A percentile compares a stretch with the other conserved stretches of the same genome.
Evolutionary conservation across 1,284 basidiomycete species (phyloP).

Genomic region (Stereum hirsutum): DNA sequence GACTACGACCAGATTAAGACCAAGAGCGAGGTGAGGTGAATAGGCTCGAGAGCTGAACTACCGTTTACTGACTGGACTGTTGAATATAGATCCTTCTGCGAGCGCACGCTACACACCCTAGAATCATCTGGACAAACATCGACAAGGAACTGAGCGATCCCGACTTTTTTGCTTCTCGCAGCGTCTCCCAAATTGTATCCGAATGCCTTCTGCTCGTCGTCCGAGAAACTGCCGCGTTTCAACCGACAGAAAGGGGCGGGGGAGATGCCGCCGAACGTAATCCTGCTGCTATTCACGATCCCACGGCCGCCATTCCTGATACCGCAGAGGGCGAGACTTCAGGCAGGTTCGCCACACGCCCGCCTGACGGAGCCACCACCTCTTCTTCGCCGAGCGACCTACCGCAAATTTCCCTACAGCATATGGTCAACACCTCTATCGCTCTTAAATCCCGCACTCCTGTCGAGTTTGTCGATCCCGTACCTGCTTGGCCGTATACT

Average conservation of each 20-base stretch:
- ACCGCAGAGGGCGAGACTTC: too few relatives aligned
- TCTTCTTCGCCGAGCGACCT: too few relatives aligned
- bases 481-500: constrained; percentile 36
- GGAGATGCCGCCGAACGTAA: too few relatives aligned
- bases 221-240: too few relatives aligned
- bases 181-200: constrained; percentile 57
- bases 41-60: neutral
- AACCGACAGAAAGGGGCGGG: too few relatives aligned
- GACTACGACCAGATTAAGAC: constrained; percentile 64
- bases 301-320: too few relatives aligned
- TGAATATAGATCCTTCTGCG: constrained; percentile 52
- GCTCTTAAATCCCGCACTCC: constrained; percentile 60
- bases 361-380: too few relatives aligned
- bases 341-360: too few relatives aligned
- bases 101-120: constrained; percentile 67
- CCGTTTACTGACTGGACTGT: constrained; percentile 8
- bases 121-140: constrained; percentile 59
- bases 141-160: constrained; percentile 52
- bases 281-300: too few relatives aligned
- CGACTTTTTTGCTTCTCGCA: constrained; percentile 61
- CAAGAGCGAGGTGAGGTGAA: constrained; percentile 46
- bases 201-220: constrained; percentile 67
- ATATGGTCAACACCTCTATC: constrained; percentile 62
- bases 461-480: constrained; percentile 42
- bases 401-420: constrained; percentile 59